Evolutionary conservation across 2,329 filamentous ascomycete species (phyloP), one percentile per base, ranked within the genome.

Genomic region (Cytospora paraplurivora): DNA sequence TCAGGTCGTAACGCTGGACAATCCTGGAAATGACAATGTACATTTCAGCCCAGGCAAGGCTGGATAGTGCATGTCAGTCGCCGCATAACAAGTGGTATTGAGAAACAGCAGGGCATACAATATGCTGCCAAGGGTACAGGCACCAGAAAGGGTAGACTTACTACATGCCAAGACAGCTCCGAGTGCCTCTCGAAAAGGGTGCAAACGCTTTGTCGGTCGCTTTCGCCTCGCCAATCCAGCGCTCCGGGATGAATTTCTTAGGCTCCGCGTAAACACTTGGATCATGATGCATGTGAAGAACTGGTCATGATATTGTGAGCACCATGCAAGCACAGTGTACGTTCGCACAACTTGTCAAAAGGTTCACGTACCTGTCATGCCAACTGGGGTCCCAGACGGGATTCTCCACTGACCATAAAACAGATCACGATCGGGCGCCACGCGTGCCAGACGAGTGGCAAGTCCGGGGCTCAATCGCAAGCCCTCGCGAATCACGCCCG

Each of bases 381-480:
- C 70, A 1, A 73, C 65, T 2, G 71, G 70, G 1, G 71, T 72
- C 7, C 70, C 67, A 1, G 67, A 66, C 2, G 69, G 68, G 2
- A 74, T 72, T 0, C 59, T 63, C 66, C 65, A 72, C 27, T 69
- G 65, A 4, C 65, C 41, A 12, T 70, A 63, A 1, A 78, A 77
- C 0, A 79, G 75, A 6, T 79, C 68, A 2, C 27, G 35, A 19
- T 60, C 58, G 0, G 50, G 27, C 13, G 49, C 37, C 2, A 54
- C 37, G 15, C 81, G 78, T 51, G 79, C 75, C 6, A 79, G 68
- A 0, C 77, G 69, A 33, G 78, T 74, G 4, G 73, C 76, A 7
- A 80, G 69, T 0, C 72, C 75, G 1, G 79, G 77, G 54, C 79
- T 76, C 0, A 82, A 63, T 1, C 81, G 75, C 69, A 82, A 71